Evolutionary conservation across 2,329 filamentous ascomycete genomes (phyloP).

Genomic region (Penicillium crustosum): DNA sequence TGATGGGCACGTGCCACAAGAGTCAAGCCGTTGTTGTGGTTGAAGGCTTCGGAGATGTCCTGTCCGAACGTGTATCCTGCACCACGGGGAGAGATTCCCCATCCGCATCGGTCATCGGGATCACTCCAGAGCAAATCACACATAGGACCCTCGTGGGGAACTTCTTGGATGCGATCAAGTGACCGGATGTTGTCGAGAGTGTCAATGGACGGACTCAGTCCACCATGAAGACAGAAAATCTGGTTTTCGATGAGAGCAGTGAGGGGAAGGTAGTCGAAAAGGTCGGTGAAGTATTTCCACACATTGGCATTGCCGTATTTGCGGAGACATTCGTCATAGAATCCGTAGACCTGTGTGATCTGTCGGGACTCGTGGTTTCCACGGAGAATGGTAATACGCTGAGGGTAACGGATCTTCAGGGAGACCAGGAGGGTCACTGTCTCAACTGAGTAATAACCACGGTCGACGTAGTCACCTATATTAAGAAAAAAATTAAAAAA

Average conservation of each 20-base stretch:
- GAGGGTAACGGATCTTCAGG: slow-evolving; percentile 96
- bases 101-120: slow-evolving; percentile 92
- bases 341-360: slow-evolving; percentile 98
- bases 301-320: slow-evolving; percentile 99
- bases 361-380: slow-evolving; percentile 99
- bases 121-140: slow-evolving; percentile 98
- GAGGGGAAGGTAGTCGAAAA: slow-evolving; percentile 97
- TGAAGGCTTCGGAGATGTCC: slow-evolving; percentile 98
- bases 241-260: slow-evolving; percentile 98
- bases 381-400: slow-evolving; percentile 96
- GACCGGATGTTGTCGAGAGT: slow-evolving; percentile 94
- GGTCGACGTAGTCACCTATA: slow-evolving; percentile 92
- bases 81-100: slow-evolving; percentile 92
- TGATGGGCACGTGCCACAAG: slow-evolving; percentile 95
- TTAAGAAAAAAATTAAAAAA: slow-evolving; percentile 10
- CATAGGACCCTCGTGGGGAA: slow-evolving; percentile 97
- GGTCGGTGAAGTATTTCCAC: slow-evolving; percentile 98
- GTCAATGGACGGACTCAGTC: slow-evolving; percentile 92
- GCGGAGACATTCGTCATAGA: slow-evolving; percentile 97
- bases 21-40: slow-evolving; percentile 97
- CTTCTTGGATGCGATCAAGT: slow-evolving; percentile 95
- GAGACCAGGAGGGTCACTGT: slow-evolving; percentile 94
- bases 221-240: slow-evolving; percentile 98
- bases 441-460: slow-evolving; percentile 98
- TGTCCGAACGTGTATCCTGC: slow-evolving; percentile 95